phyloP scores from a whole-genome alignment of 2,329 filamentous ascomycete species.

The Colletotrichum acutatum region DNA sequence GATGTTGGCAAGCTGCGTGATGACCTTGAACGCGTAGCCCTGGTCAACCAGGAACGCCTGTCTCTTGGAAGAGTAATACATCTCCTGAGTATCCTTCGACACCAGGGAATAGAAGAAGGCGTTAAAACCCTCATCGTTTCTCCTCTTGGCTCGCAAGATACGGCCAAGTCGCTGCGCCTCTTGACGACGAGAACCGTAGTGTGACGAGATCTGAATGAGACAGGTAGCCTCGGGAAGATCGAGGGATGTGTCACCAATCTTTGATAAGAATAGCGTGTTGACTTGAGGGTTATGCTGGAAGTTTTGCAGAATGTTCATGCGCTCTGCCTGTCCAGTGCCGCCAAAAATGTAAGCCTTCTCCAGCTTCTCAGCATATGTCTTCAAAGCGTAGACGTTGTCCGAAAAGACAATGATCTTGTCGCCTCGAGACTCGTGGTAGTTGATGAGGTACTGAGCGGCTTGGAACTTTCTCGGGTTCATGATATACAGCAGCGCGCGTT shows the following conservation, averaged over 20 bases:
- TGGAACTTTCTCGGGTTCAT: constrained; percentile 99
- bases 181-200: constrained; percentile 96
- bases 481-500: constrained; percentile 76
- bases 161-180: constrained; percentile 94
- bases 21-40: constrained; percentile 98
- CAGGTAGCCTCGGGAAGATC: constrained; percentile 97
- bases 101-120: constrained; percentile 99
- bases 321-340: constrained; percentile 85
- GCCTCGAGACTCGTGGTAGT: constrained; percentile 93
- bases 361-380: constrained; percentile 85
- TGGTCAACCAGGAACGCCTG: constrained; percentile 98
- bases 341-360: constrained; percentile 93
- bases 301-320: constrained; percentile 88
- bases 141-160: constrained; percentile 92
- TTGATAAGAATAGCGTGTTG: constrained; percentile 94
- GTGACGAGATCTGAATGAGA: constrained; percentile 95
- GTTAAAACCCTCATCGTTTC: constrained; percentile 98
- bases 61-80: constrained; percentile 96
- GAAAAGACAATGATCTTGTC: constrained; percentile 99
- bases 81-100: constrained; percentile 96
- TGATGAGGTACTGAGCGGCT: constrained; percentile 96
- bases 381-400: constrained; percentile 93
- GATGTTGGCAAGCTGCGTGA: constrained; percentile 93
- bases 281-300: constrained; percentile 93
- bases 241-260: constrained; percentile 98